phyloP scores from a whole-genome alignment of 2,329 filamentous ascomycete species.

The Hirsutella thompsonii region DNA sequence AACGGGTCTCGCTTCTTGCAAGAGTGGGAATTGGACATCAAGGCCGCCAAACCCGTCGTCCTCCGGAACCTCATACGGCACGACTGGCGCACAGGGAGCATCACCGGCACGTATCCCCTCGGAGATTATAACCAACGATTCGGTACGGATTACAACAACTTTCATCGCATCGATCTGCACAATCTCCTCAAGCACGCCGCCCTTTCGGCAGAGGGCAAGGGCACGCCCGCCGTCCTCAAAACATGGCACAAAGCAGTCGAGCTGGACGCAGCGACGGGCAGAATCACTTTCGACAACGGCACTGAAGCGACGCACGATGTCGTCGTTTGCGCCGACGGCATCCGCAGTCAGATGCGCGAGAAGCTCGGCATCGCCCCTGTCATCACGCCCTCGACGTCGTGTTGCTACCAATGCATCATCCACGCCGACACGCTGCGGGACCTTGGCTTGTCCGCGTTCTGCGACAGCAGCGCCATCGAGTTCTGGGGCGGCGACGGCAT shows the following conservation, averaged over 20 bases:
- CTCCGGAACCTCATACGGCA: constrained; percentile 47
- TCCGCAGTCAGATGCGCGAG: constrained; percentile 37
- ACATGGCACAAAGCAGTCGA: constrained; percentile 14
- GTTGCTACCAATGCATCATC: constrained; percentile 49
- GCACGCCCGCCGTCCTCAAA: background rate
- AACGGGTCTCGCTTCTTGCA: constrained; percentile 52
- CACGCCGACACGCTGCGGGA: constrained; percentile 36
- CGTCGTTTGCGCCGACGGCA: constrained; percentile 34
- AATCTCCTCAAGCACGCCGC: constrained; percentile 46
- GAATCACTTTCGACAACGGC: constrained; percentile 37
- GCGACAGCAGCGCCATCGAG: constrained; percentile 41
- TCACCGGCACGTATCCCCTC: constrained; percentile 43
- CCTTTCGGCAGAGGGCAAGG: constrained; percentile 11
- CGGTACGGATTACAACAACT: constrained; percentile 51
- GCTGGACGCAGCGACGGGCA: constrained; percentile 36
- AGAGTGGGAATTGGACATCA: constrained; percentile 48
- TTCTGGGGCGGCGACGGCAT: constrained; percentile 52
- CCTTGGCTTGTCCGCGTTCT: constrained; percentile 44
- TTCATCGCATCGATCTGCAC: constrained; percentile 52
- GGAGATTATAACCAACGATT: constrained; percentile 47
- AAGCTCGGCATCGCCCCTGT: constrained; percentile 34
- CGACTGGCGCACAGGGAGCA: constrained; percentile 50
- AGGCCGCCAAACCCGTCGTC: constrained; percentile 45
- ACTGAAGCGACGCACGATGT: constrained; percentile 35
- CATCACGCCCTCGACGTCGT: constrained; percentile 38